phyloP scores from a whole-genome alignment of 768 basidiomycete species.

The Hericium alpestre region DNA sequence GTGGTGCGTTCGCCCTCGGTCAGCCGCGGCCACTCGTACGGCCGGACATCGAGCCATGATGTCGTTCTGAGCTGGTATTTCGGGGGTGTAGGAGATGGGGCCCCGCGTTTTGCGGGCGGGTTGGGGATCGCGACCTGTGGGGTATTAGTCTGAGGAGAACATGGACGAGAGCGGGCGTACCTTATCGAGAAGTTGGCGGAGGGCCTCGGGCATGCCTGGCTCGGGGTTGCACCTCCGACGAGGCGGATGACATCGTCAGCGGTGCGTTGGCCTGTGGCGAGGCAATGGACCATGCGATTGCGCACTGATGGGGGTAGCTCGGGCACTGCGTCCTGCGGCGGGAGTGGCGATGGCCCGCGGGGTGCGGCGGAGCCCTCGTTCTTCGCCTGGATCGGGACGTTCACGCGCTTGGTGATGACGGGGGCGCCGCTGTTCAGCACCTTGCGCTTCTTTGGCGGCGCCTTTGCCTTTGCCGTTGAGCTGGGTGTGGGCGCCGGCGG shows the following conservation, averaged over 20 bases:
- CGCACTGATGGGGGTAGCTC: constrained; percentile 16
- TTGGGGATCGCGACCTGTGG: neutral
- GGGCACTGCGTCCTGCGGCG: constrained; percentile 4
- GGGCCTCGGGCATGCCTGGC: constrained; percentile 26
- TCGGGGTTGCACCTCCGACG: constrained; percentile 33
- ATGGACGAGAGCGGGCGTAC: constrained; percentile 19
- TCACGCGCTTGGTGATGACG: constrained; percentile 7
- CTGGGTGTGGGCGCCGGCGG: constrained; percentile 21
- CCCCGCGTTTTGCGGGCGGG: neutral
- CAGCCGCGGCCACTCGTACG: constrained; percentile 48
- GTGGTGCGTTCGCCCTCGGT: constrained; percentile 34
- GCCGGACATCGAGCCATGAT: constrained; percentile 62
- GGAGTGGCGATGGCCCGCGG: constrained; percentile 21
- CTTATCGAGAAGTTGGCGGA: constrained; percentile 39
- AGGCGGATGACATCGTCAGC: constrained; percentile 18
- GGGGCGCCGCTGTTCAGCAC: neutral
- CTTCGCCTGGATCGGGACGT: constrained; percentile 8
- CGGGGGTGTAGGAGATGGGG: neutral
- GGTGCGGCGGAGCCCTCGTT: constrained; percentile 19
- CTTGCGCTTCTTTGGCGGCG: constrained; percentile 13
- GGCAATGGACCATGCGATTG: constrained; percentile 40
- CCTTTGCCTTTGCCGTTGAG: constrained; percentile 23
- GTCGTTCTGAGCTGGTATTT: constrained; percentile 43
- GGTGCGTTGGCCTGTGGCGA: constrained; percentile 41
- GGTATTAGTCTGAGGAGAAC: neutral